Conservation (phyloP, 208 protist genomes). For the Wallacemonas sp. region DNA sequence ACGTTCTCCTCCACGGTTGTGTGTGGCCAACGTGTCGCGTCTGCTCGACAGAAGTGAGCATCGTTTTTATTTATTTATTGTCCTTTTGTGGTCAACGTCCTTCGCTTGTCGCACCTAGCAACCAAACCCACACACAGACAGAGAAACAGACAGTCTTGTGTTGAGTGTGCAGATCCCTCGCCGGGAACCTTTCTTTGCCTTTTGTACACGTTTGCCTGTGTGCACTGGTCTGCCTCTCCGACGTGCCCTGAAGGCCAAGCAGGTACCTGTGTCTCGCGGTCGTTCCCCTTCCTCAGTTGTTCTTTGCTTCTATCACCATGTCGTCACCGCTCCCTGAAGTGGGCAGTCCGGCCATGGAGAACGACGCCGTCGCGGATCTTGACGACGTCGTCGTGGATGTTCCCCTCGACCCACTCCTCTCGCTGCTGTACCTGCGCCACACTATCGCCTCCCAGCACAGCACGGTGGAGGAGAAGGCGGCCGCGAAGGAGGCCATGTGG, state of each 20-base stretch:
- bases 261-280: no score
- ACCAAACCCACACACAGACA: no score
- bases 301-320: background rate
- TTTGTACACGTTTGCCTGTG: no score
- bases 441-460: constrained; percentile 77
- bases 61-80: constrained; percentile 16
- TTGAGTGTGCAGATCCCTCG: no score
- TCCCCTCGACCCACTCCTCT: constrained; percentile 79
- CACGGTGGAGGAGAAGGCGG: constrained; percentile 67
- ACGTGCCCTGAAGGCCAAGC: no score
- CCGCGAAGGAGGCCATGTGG: constrained; percentile 65
- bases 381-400: constrained; percentile 32
- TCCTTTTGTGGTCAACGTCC: constrained; percentile 9
- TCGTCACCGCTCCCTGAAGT: background rate
- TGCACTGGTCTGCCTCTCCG: no score
- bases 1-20: background rate
- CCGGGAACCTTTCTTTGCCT: no score
- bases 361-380: constrained; percentile 26
- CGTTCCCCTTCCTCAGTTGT: no score
- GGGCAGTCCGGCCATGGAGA: background rate
- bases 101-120: background rate
- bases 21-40: no score
- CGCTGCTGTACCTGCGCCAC: constrained; percentile 79
- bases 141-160: background rate
- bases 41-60: no score